Evolutionary conservation across 371 early-diverging fungal genomes (phyloP).

Genomic region (Enterospora canceri): DNA sequence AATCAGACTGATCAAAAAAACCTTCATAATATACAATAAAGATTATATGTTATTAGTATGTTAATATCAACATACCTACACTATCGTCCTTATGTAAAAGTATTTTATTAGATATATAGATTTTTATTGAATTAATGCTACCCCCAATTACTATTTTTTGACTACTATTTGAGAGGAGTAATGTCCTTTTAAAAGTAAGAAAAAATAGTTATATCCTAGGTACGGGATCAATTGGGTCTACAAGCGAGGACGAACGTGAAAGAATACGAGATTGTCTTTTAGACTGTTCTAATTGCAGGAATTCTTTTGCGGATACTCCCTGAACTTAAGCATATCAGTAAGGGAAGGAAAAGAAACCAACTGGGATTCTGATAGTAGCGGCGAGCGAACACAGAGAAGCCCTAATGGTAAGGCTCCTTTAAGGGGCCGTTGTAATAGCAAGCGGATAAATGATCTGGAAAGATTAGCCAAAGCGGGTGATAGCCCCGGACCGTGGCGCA

Average conservation of each 20-base stretch:
- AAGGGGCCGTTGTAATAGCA: constrained; percentile 57
- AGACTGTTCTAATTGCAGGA: background rate
- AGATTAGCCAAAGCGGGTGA: constrained; percentile 44
- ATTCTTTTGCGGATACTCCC: constrained; percentile 58
- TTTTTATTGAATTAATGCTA: background rate
- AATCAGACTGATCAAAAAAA: background rate
- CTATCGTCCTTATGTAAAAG: constrained; percentile 1
- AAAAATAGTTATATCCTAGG: background rate
- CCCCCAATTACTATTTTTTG: background rate
- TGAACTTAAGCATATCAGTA: constrained; percentile 65
- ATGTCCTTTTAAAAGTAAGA: background rate
- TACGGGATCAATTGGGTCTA: constrained; percentile 23
- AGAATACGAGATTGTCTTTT: constrained; percentile 7
- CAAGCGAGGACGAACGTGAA: constrained; percentile 12
- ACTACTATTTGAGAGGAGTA: background rate
- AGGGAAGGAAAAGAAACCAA: constrained; percentile 65
- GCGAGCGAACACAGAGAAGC: constrained; percentile 61
- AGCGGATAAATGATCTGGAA: constrained; percentile 22
- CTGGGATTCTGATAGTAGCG: constrained; percentile 61
- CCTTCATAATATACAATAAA: background rate
- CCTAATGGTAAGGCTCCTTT: constrained; percentile 58
- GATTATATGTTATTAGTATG: background rate
- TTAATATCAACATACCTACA: constrained; percentile 2
- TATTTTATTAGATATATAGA: background rate
- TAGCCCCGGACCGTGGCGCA: constrained; percentile 58